phyloP scores from a whole-genome alignment of 352 stramenopile genomes.

The Phytophthora fragariaefolia region DNA sequence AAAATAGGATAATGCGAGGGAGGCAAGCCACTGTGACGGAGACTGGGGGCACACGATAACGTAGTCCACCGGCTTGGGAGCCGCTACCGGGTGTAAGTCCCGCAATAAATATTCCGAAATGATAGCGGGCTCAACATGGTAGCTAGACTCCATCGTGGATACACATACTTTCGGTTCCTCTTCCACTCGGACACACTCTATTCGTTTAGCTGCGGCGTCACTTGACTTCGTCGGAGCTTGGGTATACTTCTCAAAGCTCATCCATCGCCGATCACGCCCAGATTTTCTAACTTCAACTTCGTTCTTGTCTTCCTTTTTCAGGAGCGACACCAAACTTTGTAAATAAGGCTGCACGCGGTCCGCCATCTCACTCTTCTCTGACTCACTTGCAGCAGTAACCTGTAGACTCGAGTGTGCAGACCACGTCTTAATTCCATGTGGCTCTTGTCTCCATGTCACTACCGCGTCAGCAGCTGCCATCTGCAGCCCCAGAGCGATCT shows the following conservation, averaged over 20 bases:
- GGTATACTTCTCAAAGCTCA: constrained; percentile 51
- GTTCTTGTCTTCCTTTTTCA: constrained; percentile 41
- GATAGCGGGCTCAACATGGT: constrained; percentile 56
- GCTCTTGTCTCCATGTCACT: constrained; percentile 49
- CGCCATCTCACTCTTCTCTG: constrained; percentile 45
- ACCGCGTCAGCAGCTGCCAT: constrained; percentile 57
- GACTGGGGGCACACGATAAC: constrained; percentile 76
- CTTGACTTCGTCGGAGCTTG: constrained; percentile 21
- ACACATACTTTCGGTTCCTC: constrained; percentile 53
- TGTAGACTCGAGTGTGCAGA: constrained; percentile 28
- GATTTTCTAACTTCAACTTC: constrained; percentile 28
- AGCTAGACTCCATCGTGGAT: constrained; percentile 58
- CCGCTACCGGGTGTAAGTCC: constrained; percentile 66
- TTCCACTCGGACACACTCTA: constrained; percentile 35
- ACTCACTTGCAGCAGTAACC: constrained; percentile 28
- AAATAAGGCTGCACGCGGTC: constrained; percentile 51
- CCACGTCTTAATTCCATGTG: constrained; percentile 38
- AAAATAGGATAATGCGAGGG: constrained; percentile 74
- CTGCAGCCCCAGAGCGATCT: constrained; percentile 58
- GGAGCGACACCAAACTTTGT: constrained; percentile 37
- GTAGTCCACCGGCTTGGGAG: constrained; percentile 75
- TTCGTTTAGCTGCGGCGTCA: constrained; percentile 20
- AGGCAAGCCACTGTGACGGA: constrained; percentile 74
- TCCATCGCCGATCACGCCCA: constrained; percentile 41
- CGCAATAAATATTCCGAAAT: constrained; percentile 83